These are phyloP conservation scores for Fusarium tanahbumbuense DNA, from an alignment of 2,329 filamentous ascomycete species.

Conservation along the genomic window DNA sequence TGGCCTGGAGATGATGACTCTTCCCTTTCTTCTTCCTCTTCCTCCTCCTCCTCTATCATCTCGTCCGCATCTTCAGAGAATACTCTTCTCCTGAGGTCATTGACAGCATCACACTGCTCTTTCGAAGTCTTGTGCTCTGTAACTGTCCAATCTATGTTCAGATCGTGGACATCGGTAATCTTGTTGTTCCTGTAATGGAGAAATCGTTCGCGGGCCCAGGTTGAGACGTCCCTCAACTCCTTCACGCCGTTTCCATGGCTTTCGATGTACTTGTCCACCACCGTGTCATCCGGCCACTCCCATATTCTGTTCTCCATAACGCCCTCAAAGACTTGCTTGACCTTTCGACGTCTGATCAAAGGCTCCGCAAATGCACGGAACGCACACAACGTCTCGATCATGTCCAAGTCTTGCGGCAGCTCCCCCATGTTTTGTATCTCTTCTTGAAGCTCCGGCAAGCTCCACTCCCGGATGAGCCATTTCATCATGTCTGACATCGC, in stretches of 20 bases:
- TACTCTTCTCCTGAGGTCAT: slow-evolving; percentile 9
- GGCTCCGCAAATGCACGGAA: slow-evolving; percentile 63
- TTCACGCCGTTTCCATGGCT: slow-evolving; percentile 42
- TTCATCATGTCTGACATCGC: slow-evolving; percentile 67
- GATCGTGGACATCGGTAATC: slow-evolving; percentile 12
- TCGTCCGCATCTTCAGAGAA: background rate
- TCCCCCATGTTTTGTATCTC: slow-evolving; percentile 53
- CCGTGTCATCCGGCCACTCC: slow-evolving; percentile 55
- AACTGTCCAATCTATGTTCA: slow-evolving; percentile 6
- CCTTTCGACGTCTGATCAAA: slow-evolving; percentile 50
- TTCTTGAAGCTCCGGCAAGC: slow-evolving; percentile 48
- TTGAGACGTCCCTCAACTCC: slow-evolving; percentile 44
- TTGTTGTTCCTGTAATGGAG: slow-evolving; percentile 7
- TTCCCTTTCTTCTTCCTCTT: background rate
- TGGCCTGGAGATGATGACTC: background rate
- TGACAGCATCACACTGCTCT: background rate
- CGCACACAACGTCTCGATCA: slow-evolving; percentile 56
- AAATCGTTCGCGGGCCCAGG: slow-evolving; percentile 32
- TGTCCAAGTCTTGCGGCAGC: slow-evolving; percentile 49
- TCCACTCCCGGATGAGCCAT: slow-evolving; percentile 68
- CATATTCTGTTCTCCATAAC: slow-evolving; percentile 44
- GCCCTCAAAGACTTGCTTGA: slow-evolving; percentile 48
- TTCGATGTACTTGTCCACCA: slow-evolving; percentile 51
- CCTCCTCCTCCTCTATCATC: background rate
- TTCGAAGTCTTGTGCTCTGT: slow-evolving; percentile 6